Evolutionary conservation across 768 basidiomycete genomes (phyloP).

Genomic region (Tubosaeta sp.): DNA sequence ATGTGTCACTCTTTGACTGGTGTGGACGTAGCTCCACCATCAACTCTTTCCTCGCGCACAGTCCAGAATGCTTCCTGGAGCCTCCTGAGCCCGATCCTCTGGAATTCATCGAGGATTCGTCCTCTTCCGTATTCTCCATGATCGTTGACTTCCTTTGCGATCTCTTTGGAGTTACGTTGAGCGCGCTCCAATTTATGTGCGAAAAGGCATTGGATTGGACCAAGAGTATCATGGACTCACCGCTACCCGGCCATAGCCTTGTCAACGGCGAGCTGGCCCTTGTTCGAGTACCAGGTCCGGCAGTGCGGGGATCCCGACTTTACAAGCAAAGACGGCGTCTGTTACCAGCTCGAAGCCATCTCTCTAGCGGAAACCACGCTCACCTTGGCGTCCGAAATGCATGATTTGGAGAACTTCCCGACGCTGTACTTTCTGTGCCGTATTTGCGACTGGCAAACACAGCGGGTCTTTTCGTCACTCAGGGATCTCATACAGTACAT

Average conservation of each 20-base stretch:
- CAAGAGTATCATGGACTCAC: conserved; percentile 1
- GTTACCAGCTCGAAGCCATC: conserved; percentile 11
- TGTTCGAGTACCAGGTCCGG: conserved; percentile 21
- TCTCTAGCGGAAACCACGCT: conserved; percentile 9
- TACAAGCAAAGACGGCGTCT: neutral
- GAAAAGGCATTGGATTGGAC: neutral
- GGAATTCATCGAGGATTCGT: conserved; percentile 4
- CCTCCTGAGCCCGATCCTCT: neutral
- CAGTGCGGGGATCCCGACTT: conserved; percentile 1
- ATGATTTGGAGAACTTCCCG: neutral
- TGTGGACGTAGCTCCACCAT: conserved; percentile 15
- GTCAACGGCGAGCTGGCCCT: conserved; percentile 22
- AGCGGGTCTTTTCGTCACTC: conserved; percentile 13
- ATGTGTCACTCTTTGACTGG: conserved; percentile 25
- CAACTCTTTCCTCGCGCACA: conserved; percentile 21
- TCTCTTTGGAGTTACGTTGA: conserved; percentile 7
- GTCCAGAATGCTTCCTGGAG: conserved; percentile 15
- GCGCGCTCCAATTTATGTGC: conserved; percentile 1
- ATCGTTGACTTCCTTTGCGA: conserved; percentile 8
- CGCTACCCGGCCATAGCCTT: conserved; percentile 17
- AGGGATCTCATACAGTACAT: conserved; percentile 16
- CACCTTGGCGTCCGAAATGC: neutral
- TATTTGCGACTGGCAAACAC: conserved; percentile 14
- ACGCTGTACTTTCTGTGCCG: conserved; percentile 19
- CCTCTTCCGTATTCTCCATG: conserved; percentile 8